phyloP scores from a whole-genome alignment of 768 basidiomycete genomes.

The Termitomyces sp. region DNA sequence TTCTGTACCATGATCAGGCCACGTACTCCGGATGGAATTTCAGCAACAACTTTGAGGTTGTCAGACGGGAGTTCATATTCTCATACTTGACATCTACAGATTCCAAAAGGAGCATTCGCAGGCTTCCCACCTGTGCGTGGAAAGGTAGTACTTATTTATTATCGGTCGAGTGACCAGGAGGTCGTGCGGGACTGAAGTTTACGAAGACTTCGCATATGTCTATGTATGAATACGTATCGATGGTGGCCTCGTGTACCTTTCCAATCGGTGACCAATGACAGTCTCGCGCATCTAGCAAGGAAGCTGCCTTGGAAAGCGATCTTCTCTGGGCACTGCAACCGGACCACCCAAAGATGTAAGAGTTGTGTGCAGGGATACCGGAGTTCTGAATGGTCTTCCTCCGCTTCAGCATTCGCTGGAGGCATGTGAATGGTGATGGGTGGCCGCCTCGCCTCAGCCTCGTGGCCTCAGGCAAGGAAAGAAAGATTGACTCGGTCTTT shows the following conservation, averaged over 20 bases:
- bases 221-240: too few relatives aligned
- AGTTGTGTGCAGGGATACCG: background rate
- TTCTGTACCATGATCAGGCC: too few relatives aligned
- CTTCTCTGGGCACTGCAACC: background rate
- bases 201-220: background rate
- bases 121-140: background rate
- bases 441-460: background rate
- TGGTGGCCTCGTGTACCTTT: background rate
- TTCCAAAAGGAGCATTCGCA: background rate
- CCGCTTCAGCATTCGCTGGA: background rate
- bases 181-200: background rate
- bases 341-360: background rate
- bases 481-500: background rate
- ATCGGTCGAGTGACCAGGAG: background rate
- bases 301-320: background rate
- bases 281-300: background rate
- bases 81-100: background rate
- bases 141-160: background rate
- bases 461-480: background rate
- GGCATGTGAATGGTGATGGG: background rate
- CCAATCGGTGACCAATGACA: background rate
- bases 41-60: too few relatives aligned
- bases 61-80: too few relatives aligned
- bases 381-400: background rate
- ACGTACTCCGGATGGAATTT: too few relatives aligned